Percentiles rank a stretch among this genome's conserved stretches.
These are phyloP conservation scores for Magnaporthales sp. DNA, from an alignment of 2,329 filamentous ascomycete genomes.

Conservation along the genomic window DNA sequence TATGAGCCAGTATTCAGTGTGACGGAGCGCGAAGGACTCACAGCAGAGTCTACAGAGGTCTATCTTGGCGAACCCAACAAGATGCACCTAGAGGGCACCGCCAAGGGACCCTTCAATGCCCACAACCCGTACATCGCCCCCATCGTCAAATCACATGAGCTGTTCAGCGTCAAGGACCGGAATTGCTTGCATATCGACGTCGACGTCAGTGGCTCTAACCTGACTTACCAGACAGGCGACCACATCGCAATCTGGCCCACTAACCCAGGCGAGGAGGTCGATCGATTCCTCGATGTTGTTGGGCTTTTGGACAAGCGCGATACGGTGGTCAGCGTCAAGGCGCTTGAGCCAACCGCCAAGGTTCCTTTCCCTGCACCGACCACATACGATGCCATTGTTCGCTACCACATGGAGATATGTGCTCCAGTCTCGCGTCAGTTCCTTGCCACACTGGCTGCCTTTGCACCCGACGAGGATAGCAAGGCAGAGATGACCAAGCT, in stretches of 20 bases:
- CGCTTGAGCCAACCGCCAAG: constrained; percentile 89
- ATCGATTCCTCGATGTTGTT: constrained; percentile 75
- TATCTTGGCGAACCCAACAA: constrained; percentile 96
- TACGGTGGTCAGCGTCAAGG: constrained; percentile 78
- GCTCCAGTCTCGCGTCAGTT: constrained; percentile 96
- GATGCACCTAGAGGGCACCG: constrained; percentile 78
- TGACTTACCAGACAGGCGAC: constrained; percentile 92
- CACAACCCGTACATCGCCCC: constrained; percentile 97
- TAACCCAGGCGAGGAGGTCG: constrained; percentile 85
- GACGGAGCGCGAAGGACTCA: constrained; percentile 64
- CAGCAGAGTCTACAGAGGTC: constrained; percentile 67
- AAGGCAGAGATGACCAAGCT: constrained; percentile 86
- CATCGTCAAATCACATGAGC: constrained; percentile 79
- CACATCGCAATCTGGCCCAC: constrained; percentile 97
- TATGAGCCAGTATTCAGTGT: constrained; percentile 92
- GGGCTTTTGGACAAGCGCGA: constrained; percentile 70
- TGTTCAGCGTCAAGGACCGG: constrained; percentile 81
- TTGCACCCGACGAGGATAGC: constrained; percentile 74
- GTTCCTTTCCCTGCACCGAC: constrained; percentile 96
- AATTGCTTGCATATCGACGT: constrained; percentile 98
- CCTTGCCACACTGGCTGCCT: constrained; percentile 75
- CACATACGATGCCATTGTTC: constrained; percentile 85
- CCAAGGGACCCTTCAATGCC: constrained; percentile 87
- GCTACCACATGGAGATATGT: constrained; percentile 96
- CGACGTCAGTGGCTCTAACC: constrained; percentile 79